Percentiles rank a stretch among this genome's conserved stretches.
These are phyloP conservation scores for Mortierella sp. DNA, from an alignment of 371 early-diverging fungal genomes.

Conservation along the genomic window DNA sequence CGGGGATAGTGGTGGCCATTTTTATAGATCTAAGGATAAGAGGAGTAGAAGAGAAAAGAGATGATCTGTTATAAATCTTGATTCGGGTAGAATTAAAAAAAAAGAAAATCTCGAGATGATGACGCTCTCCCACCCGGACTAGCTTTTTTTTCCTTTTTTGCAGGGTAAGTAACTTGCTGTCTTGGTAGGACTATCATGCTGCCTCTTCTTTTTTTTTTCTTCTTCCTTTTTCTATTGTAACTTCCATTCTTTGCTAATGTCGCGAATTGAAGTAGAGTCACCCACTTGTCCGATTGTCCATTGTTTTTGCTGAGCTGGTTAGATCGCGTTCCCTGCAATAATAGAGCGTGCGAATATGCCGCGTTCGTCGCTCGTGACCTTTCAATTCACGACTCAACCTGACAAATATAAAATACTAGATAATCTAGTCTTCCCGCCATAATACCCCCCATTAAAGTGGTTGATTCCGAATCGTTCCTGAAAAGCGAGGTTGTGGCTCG, in stretches of 20 bases:
- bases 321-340: conserved; percentile 6
- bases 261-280: background rate
- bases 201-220: background rate
- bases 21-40: conserved; percentile 6
- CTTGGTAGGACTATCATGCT: background rate
- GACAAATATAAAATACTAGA: background rate
- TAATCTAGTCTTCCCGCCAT: background rate
- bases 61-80: background rate
- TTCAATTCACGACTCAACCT: background rate
- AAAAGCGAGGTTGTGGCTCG: background rate
- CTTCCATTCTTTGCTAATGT: background rate
- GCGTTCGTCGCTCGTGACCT: background rate
- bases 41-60: conserved; percentile 10
- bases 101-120: conserved; percentile 12
- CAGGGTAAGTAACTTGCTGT: background rate
- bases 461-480: background rate
- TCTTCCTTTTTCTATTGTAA: background rate
- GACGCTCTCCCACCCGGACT: conserved; percentile 9
- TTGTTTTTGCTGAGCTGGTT: background rate
- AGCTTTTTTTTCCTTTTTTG: background rate
- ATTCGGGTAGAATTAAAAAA: conserved; percentile 3
- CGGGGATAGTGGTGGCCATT: conserved; percentile 66
- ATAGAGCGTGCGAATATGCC: conserved; percentile 11
- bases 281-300: background rate
- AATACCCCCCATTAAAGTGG: no score